Percentiles rank a stretch among this genome's conserved stretches.
phyloP scores from a whole-genome alignment of 1,284 basidiomycete genomes.

The Apiotrichum porosum region DNA sequence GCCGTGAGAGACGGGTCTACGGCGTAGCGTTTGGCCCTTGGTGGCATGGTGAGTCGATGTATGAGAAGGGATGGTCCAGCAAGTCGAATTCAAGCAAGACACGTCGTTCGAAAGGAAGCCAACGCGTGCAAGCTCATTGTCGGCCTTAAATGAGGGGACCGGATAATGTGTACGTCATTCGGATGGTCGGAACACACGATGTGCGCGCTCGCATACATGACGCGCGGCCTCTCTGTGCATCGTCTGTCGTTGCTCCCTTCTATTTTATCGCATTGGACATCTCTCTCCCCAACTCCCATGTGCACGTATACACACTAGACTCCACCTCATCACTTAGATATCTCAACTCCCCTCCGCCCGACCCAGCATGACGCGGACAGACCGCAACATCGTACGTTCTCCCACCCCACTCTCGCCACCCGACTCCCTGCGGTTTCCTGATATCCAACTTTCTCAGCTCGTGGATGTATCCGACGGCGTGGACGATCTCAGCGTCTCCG shows the following conservation, averaged over 20 bases:
- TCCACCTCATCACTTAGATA: no score
- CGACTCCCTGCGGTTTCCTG: neutral
- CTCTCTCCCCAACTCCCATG: no score
- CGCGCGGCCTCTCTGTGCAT: no score
- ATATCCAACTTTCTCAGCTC: neutral
- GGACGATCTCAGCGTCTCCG: neutral
- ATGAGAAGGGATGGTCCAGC: neutral
- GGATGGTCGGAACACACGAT: no score
- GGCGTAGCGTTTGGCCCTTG: conserved; percentile 44
- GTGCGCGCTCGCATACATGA: no score
- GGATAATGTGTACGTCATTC: no score
- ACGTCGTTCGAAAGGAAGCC: conserved; percentile 3
- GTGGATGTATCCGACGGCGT: neutral
- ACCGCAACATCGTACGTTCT: no score
- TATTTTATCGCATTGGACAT: no score
- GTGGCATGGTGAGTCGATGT: conserved; percentile 44
- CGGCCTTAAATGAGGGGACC: neutral
- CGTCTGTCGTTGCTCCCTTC: no score
- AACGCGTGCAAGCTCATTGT: no score
- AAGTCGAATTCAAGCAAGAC: neutral
- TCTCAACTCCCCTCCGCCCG: no score
- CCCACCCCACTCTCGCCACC: conserved; percentile 1
- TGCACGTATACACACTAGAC: no score
- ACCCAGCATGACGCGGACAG: conserved; percentile 1
- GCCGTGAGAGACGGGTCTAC: conserved; percentile 45